These are phyloP conservation scores for Trichoderma citrinoviride DNA, from an alignment of 2,329 filamentous ascomycete genomes.

Conservation along the genomic window DNA sequence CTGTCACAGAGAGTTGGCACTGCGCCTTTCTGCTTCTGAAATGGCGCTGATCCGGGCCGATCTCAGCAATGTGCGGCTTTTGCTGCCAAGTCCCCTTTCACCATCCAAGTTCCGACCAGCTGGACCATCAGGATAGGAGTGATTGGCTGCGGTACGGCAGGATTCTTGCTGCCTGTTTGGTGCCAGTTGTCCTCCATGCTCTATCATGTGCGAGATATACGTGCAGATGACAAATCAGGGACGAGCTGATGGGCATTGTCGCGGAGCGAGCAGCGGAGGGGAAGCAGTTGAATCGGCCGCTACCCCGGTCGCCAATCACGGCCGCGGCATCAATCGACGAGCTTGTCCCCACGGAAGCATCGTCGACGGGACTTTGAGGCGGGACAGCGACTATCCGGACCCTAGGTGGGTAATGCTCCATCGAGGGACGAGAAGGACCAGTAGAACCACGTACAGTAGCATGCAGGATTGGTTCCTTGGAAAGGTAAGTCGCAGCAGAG, in stretches of 20 bases:
- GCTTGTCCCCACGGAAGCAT: background rate
- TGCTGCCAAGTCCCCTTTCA: background rate
- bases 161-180: background rate
- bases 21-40: background rate
- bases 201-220: background rate
- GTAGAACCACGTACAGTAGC: background rate
- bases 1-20: background rate
- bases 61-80: background rate
- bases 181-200: background rate
- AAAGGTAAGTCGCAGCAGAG: background rate
- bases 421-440: background rate
- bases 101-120: background rate
- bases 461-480: background rate
- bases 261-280: background rate
- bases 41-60: background rate
- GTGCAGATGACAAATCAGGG: background rate
- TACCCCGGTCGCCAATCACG: conserved; percentile 4
- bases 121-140: background rate
- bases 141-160: background rate
- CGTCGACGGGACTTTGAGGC: conserved; percentile 1
- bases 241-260: too few relatives aligned
- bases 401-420: background rate
- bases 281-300: background rate
- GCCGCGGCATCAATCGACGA: background rate
- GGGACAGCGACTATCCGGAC: background rate